phyloP scores from a whole-genome alignment of 495 filamentous ascomycete genomes.

The Darksidea phi region DNA sequence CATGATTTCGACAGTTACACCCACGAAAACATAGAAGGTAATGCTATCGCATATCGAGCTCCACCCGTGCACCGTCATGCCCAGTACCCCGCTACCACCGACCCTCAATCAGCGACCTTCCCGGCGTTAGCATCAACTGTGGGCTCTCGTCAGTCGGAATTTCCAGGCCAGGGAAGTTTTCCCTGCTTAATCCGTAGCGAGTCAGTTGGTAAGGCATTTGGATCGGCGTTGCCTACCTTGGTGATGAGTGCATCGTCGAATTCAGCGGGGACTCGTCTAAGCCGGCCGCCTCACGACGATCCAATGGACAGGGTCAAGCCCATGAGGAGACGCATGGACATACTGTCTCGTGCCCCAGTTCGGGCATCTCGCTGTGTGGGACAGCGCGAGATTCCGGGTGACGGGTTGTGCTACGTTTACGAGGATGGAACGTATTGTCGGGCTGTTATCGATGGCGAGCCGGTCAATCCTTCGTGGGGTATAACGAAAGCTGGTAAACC shows the following conservation, averaged over 20 bases:
- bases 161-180: constrained; percentile 15
- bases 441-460: constrained; percentile 78
- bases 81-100: neutral
- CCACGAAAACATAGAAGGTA: constrained; percentile 17
- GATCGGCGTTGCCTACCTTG: constrained; percentile 12
- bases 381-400: constrained; percentile 62
- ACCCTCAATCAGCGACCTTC: constrained; percentile 18
- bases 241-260: constrained; percentile 18
- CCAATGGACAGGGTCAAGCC: constrained; percentile 25
- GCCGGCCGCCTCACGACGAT: constrained; percentile 18
- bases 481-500: constrained; percentile 91
- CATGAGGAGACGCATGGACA: constrained; percentile 24
- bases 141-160: constrained; percentile 15
- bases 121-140: constrained; percentile 3
- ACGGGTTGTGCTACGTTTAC: constrained; percentile 83
- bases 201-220: constrained; percentile 7
- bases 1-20: constrained; percentile 32
- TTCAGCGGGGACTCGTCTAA: neutral
- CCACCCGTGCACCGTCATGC: constrained; percentile 28
- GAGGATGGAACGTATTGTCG: constrained; percentile 83
- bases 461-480: constrained; percentile 88
- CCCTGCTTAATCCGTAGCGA: constrained; percentile 5
- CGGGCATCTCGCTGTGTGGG: constrained; percentile 30
- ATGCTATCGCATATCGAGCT: constrained; percentile 22
- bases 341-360: constrained; percentile 19